phyloP scores from a whole-genome alignment of 2,329 filamentous ascomycete genomes.

The Metarhizium album region DNA sequence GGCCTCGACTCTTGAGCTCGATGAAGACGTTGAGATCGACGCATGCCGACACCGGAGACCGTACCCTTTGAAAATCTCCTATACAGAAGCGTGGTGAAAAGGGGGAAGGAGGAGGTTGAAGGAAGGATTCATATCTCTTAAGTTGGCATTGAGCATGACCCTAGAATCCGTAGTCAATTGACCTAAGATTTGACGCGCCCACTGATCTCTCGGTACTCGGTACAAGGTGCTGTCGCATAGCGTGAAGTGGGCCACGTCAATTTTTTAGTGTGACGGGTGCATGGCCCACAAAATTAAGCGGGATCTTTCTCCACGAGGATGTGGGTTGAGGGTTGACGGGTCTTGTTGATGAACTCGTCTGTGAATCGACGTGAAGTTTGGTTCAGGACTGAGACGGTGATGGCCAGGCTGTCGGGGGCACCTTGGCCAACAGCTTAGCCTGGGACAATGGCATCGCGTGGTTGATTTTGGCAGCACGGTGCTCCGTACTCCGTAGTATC shows the following conservation, averaged over 20 bases:
- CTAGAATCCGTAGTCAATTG: background rate
- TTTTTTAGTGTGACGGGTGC: no score
- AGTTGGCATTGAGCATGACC: background rate
- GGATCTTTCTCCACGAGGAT: background rate
- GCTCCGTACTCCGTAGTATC: no score
- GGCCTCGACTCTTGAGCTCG: conserved; percentile 3
- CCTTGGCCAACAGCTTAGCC: no score
- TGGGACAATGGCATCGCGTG: no score
- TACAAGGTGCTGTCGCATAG: no score
- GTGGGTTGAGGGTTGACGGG: no score
- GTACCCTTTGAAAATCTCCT: background rate
- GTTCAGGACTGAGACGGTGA: no score
- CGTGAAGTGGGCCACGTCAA: no score
- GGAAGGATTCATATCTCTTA: background rate
- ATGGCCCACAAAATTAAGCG: background rate
- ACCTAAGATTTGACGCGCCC: conserved; percentile 9
- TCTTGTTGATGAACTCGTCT: no score
- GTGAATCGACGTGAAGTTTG: no score
- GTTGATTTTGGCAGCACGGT: no score
- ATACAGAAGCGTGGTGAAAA: background rate
- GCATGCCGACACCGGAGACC: background rate
- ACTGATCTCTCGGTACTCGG: background rate
- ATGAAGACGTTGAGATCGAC: background rate
- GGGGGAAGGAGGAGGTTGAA: background rate
- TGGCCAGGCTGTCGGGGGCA: no score